Percentiles rank a stretch among this genome's conserved stretches.
These are phyloP conservation scores for Termitomyces sp. DNA, from an alignment of 768 basidiomycete genomes.

Conservation along the genomic window DNA sequence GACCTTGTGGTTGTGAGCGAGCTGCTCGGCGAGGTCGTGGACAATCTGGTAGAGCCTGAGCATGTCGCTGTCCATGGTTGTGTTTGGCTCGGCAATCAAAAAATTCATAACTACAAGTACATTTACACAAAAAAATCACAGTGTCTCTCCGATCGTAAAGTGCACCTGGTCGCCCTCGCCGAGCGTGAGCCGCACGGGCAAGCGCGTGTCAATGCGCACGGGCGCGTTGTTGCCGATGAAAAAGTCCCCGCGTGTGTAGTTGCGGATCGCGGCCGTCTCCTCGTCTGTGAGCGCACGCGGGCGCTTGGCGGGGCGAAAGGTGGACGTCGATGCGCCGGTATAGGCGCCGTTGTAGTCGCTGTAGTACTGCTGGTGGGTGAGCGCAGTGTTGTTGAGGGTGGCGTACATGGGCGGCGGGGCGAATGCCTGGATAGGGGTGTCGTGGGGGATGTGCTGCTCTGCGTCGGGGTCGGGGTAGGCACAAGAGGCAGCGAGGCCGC, in stretches of 20 bases:
- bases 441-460: constrained; percentile 29
- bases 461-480: constrained; percentile 77
- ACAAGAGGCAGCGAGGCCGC: constrained; percentile 65
- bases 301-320: constrained; percentile 77
- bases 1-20: constrained; percentile 76
- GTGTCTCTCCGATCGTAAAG: constrained; percentile 41
- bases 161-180: constrained; percentile 83
- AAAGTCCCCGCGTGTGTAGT: constrained; percentile 77
- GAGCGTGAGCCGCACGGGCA: constrained; percentile 73
- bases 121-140: background rate
- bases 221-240: constrained; percentile 78
- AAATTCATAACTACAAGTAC: background rate
- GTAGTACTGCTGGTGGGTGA: constrained; percentile 66
- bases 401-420: constrained; percentile 48
- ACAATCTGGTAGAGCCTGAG: constrained; percentile 75
- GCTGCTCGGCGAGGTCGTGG: constrained; percentile 77
- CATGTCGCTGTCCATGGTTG: constrained; percentile 59
- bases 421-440: constrained; percentile 30
- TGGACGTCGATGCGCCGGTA: constrained; percentile 64
- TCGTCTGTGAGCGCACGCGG: constrained; percentile 78
- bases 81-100: background rate
- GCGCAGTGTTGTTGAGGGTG: constrained; percentile 37
- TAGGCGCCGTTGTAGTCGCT: constrained; percentile 64
- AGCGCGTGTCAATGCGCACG: constrained; percentile 75
- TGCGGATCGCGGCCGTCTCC: constrained; percentile 77